Evolutionary conservation across 257 asterid genomes (phyloP), one percentile per base, ranked within the genome.

Genomic region (Solanum medicagineum): DNA sequence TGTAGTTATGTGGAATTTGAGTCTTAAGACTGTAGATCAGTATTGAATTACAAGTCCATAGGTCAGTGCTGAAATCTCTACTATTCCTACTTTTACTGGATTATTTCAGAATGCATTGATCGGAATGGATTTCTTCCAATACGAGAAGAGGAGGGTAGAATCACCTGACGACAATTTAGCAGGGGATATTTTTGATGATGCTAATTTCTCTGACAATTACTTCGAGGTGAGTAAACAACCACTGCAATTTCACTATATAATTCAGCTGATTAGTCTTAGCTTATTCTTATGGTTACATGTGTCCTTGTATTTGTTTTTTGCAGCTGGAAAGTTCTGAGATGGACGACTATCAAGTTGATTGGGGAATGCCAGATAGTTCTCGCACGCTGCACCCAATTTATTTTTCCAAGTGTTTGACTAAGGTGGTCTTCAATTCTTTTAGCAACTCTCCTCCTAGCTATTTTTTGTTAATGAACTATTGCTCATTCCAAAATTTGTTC

Each of bases 361-460:
- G 94, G 97, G 93, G 92, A 73, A 91, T 89, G 94, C 93, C 96
- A 54, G 90, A 86, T 62, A 86, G 87, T 85, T 88, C 92, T 22
- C 84, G 74, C 85, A 80, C 83, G 94, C 88, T 90, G 73, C 98
- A 94, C 89, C 98, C 98, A 74, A 85, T 90, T 87, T 90, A 94
- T 91, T 94, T 94, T 83, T 90, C 97, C 51, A 94, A 92, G 90
- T 92, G 98, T 92, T 87, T 94, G 91, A 88, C 89, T 82, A 91
- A 92, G 96, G 98, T 94, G 86, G 85, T 84, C 77, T 68, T 29
- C 81, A 65, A 29, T 85, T 86, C 66, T 62, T 74, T 82, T 73
- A 56, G 85, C 65, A 32, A 59, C 85, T 89, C 81, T 63, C 68
- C 45, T n/a, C 32, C 82, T 29, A 19, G 85, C 56, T 49, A 15